Conservation (phyloP, 2,329 filamentous ascomycete species). For the Talaromyces amestolkiae region DNA sequence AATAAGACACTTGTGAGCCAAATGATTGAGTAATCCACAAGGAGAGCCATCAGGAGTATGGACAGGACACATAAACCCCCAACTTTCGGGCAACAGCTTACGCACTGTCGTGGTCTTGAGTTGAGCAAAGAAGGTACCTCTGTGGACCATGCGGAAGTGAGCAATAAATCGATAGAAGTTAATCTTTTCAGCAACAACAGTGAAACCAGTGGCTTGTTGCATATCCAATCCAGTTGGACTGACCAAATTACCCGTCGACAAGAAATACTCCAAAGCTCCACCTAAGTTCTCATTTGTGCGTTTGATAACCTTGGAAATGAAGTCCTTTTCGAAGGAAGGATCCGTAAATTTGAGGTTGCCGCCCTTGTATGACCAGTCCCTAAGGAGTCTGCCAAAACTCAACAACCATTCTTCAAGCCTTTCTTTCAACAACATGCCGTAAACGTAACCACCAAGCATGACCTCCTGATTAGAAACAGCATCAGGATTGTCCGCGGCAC, state of each 20-base stretch:
- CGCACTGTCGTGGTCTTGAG: conserved; percentile 95
- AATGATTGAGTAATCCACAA: conserved; percentile 90
- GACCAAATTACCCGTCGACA: conserved; percentile 90
- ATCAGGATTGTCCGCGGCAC: conserved; percentile 91
- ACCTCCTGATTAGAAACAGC: conserved; percentile 96
- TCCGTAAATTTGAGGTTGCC: conserved; percentile 65
- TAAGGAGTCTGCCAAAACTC: conserved; percentile 55
- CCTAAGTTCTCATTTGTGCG: conserved; percentile 87
- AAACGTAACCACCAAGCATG: conserved; percentile 86
- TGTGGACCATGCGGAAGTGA: conserved; percentile 98
- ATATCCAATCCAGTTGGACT: conserved; percentile 90
- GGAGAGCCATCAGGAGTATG: conserved; percentile 96
- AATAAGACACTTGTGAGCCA: conserved; percentile 92
- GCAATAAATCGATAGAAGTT: conserved; percentile 98
- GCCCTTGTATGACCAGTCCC: conserved; percentile 56
- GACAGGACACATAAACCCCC: conserved; percentile 96
- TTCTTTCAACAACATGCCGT: conserved; percentile 94
- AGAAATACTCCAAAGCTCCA: conserved; percentile 84
- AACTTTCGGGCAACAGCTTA: conserved; percentile 92
- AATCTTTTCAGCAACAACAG: conserved; percentile 96
- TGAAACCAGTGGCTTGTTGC: conserved; percentile 92
- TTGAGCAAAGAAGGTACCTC: conserved; percentile 98
- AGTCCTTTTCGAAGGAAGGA: conserved; percentile 74
- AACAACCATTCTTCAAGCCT: conserved; percentile 83
- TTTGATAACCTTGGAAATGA: conserved; percentile 72